Conservation (phyloP, 1,139 yeast genomes). For the Yamadazyma blattariae region DNA sequence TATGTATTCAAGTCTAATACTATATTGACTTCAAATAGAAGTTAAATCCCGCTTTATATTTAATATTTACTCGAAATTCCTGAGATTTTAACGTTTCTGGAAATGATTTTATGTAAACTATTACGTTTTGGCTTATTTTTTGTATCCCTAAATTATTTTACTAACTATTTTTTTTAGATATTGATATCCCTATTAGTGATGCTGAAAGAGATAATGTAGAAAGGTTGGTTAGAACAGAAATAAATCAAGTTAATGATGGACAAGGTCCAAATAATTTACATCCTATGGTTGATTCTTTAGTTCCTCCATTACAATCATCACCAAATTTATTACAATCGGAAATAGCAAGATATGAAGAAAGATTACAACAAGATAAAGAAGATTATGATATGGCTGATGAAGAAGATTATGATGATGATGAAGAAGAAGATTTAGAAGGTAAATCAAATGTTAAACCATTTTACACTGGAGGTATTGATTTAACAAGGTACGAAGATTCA, state of each 20-base stretch:
- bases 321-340: constrained; percentile 20
- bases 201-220: constrained; percentile 36
- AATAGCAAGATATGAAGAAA: constrained; percentile 30
- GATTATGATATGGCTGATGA: constrained; percentile 24
- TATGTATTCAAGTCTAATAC: too few relatives aligned
- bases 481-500: constrained; percentile 20
- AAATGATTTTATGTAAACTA: too few relatives aligned
- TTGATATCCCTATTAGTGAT: constrained; percentile 28
- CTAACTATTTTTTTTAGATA: constrained; percentile 11
- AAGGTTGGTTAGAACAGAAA: constrained; percentile 27
- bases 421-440: too few relatives aligned
- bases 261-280: constrained; percentile 17
- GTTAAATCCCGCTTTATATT: too few relatives aligned
- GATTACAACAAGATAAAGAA: constrained; percentile 26
- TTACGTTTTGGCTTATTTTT: too few relatives aligned
- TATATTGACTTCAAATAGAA: too few relatives aligned
- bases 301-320: constrained; percentile 15
- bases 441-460: too few relatives aligned
- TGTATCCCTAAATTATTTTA: too few relatives aligned
- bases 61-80: too few relatives aligned
- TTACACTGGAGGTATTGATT: constrained; percentile 18
- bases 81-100: too few relatives aligned
- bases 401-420: constrained; percentile 28
- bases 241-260: constrained; percentile 10
- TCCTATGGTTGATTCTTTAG: constrained; percentile 27